A percentile compares a stretch with the other conserved stretches of the same genome.
These are phyloP conservation scores for Oehlia diaphana DNA, from an alignment of 192 early-diverging fungal genomes.

Conservation along the genomic window DNA sequence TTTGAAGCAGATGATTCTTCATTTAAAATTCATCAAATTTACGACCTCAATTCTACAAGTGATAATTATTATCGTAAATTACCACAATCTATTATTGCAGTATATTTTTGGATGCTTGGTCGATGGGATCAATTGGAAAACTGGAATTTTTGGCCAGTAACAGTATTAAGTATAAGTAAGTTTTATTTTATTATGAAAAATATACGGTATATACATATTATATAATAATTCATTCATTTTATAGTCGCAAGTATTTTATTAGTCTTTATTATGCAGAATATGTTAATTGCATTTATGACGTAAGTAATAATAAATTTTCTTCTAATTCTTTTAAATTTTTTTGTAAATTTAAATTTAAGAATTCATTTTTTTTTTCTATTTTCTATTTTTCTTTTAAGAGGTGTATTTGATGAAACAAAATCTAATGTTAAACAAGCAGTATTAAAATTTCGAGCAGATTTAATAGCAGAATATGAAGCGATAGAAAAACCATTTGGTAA, in stretches of 20 bases:
- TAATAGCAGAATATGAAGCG: neutral
- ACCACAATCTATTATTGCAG: neutral
- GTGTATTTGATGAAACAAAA: neutral
- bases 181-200: neutral
- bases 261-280: conserved; percentile 8
- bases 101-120: conserved; percentile 8
- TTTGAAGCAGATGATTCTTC: too few relatives aligned
- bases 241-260: conserved; percentile 7
- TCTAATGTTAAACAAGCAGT: neutral
- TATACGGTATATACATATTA: neutral
- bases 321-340: too few relatives aligned
- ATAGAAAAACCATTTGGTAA: conserved; percentile 1
- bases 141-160: conserved; percentile 17
- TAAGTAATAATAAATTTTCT: too few relatives aligned
- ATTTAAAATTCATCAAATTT: too few relatives aligned
- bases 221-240: neutral
- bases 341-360: too few relatives aligned
- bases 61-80: conserved; percentile 6
- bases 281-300: conserved; percentile 13
- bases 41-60: too few relatives aligned
- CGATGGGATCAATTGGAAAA: conserved; percentile 12
- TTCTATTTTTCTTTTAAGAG: neutral
- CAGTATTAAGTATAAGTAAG: neutral
- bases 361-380: too few relatives aligned
- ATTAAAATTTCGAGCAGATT: neutral